These are phyloP conservation scores for Amanita pseudoporphyria DNA, from an alignment of 768 basidiomycete species.

Conservation along the genomic window DNA sequence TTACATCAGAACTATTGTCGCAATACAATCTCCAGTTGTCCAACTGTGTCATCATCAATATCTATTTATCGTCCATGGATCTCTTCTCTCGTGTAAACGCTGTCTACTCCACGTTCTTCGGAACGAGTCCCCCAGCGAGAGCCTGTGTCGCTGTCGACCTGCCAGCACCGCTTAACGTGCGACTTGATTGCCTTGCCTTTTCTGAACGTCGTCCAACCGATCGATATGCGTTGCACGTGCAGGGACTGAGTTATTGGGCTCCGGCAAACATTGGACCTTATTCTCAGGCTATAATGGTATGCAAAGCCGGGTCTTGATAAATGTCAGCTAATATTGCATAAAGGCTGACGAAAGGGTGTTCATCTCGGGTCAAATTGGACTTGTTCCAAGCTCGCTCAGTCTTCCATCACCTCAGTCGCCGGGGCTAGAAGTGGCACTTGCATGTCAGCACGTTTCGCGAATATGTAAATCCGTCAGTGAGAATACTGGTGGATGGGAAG, in stretches of 20 bases:
- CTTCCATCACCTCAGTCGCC: constrained; percentile 55
- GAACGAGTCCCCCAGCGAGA: constrained; percentile 84
- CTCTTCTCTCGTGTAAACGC: constrained; percentile 71
- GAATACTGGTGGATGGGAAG: constrained; percentile 49
- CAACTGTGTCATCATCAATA: constrained; percentile 66
- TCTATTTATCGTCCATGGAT: constrained; percentile 76
- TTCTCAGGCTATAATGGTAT: constrained; percentile 82
- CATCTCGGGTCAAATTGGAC: constrained; percentile 91
- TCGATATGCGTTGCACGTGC: constrained; percentile 83
- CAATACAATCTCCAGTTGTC: constrained; percentile 39
- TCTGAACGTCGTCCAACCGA: constrained; percentile 26
- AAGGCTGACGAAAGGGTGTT: constrained; percentile 77
- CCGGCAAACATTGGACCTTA: constrained; percentile 99
- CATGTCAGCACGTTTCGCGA: constrained; percentile 71
- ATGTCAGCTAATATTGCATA: constrained; percentile 1
- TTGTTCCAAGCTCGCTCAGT: constrained; percentile 64
- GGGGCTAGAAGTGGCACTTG: constrained; percentile 58
- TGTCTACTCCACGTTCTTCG: constrained; percentile 76
- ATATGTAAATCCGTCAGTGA: constrained; percentile 52
- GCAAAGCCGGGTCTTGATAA: constrained; percentile 16
- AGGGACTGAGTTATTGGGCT: constrained; percentile 96
- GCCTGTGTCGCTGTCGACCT: constrained; percentile 87
- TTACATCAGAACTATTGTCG: constrained; percentile 39
- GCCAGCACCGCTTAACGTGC: constrained; percentile 42
- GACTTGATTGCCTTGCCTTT: constrained; percentile 80